Percentiles rank a stretch among this genome's conserved stretches.
Evolutionary conservation across 2,329 filamentous ascomycete species (phyloP).

Genomic region (Colletotrichum cuscutae): DNA sequence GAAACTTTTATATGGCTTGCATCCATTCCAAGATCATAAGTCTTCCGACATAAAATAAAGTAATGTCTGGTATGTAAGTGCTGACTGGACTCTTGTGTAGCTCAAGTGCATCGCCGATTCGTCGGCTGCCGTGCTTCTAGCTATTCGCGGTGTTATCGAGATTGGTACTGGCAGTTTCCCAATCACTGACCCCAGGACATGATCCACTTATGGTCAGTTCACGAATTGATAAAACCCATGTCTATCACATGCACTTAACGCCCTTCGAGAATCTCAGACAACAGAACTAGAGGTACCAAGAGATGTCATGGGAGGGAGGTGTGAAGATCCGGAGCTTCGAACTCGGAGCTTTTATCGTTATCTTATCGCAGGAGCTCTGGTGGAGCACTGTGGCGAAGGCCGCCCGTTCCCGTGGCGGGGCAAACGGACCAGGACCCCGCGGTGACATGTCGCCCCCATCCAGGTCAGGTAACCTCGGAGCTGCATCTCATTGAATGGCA

Average conservation of each 20-base stretch:
- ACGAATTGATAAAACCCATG: neutral
- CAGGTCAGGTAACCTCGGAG: neutral
- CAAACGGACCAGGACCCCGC: constrained; percentile 4
- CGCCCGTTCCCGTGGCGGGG: too few relatives aligned
- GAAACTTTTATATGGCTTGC: neutral
- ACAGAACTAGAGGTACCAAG: neutral
- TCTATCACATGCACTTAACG: neutral
- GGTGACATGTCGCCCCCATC: neutral
- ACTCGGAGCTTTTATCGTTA: neutral
- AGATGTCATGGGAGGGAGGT: neutral
- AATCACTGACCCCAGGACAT: neutral
- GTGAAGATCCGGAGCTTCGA: neutral
- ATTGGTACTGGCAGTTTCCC: neutral
- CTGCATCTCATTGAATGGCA: neutral
- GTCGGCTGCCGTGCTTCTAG: neutral
- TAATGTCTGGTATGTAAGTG: neutral
- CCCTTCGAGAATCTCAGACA: neutral
- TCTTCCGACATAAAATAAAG: neutral
- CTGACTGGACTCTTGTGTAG: neutral
- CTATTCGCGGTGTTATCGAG: neutral
- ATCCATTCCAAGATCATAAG: neutral
- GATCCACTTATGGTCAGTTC: too few relatives aligned
- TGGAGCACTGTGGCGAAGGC: constrained; percentile 10
- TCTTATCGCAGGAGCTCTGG: constrained; percentile 14
- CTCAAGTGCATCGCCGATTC: neutral